Evolutionary conservation across 805 yeast genomes (phyloP), one percentile per base, ranked within the genome.

Genomic region (Wickerhamomyces rabaulensis): DNA sequence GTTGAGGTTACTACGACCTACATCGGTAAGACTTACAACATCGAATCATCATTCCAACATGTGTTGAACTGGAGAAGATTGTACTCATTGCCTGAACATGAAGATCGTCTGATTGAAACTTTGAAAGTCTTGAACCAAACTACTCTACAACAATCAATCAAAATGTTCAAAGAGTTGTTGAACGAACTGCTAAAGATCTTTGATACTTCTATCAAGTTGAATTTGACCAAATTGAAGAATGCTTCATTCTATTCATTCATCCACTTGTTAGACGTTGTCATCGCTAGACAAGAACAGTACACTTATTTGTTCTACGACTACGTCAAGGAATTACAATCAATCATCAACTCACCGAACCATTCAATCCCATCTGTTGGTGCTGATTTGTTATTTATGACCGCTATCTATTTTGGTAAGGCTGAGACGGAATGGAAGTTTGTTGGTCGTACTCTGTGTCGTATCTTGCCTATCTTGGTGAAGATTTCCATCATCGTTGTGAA

Each of bases 261-360:
- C 39, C 82, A 80, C 51, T 64, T 82, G 44, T 62, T 85, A 29
- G 88, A 84, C 61, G 70, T 79, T 42, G 72, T 82, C 16, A 68
- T 83, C 54, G 87, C 85, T 3, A 76, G 83, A 57, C 82, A 81
- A 56, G 83, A 80, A 49, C 84, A 80, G 52, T 79, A 80, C 62
- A 69, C 77, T 38, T 76, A 77, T 51, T 57, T 82, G 55, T 73
- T 83, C 53, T 79, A 80, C 43, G 68, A 71, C 12, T 80, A 79
- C 52, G 61, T 75, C 37, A 54, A 61, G 9, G 48, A 48, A 22
- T 25, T 47, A n/a, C 25, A 13, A 4, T 40, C 22, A 17, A 6
- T 45, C 15, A 19, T 38, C 6, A 65, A 66, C 8, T 43, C 46
- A 9, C 46, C 52, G 17, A 49, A 55, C 26, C 49, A 53, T 8